Conservation (phyloP, 805 yeast species). For the Schizosaccharomyces osmophilus region DNA sequence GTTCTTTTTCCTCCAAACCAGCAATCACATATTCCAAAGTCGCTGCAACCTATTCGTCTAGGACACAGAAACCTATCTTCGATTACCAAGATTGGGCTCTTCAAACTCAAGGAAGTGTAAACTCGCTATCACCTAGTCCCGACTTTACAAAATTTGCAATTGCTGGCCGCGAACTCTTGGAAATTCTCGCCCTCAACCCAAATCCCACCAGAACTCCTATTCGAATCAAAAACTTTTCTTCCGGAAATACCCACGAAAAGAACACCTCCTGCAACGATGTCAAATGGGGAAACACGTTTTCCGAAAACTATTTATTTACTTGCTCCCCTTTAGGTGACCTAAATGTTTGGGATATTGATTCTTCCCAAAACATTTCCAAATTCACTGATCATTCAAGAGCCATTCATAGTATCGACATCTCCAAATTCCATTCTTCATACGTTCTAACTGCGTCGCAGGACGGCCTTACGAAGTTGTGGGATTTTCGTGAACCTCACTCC, state of each 20-base stretch:
- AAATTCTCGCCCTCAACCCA: background rate
- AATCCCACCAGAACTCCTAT: background rate
- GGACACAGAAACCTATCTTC: background rate
- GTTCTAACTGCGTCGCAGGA: constrained; percentile 54
- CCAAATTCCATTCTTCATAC: constrained; percentile 31
- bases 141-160: background rate
- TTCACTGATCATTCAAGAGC: constrained; percentile 21
- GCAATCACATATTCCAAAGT: background rate
- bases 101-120: background rate
- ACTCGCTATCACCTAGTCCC: constrained; percentile 1
- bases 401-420: constrained; percentile 38
- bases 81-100: background rate
- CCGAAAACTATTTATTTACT: constrained; percentile 2
- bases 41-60: background rate
- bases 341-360: background rate
- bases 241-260: background rate
- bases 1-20: background rate
- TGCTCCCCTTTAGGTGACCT: background rate
- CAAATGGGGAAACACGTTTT: constrained; percentile 1
- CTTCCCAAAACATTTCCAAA: background rate
- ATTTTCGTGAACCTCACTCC: constrained; percentile 30
- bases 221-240: background rate
- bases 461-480: constrained; percentile 68
- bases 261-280: constrained; percentile 1
- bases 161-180: constrained; percentile 2